Conservation (phyloP, 495 filamentous ascomycete genomes). For the Trichoderma orchidacearum region DNA sequence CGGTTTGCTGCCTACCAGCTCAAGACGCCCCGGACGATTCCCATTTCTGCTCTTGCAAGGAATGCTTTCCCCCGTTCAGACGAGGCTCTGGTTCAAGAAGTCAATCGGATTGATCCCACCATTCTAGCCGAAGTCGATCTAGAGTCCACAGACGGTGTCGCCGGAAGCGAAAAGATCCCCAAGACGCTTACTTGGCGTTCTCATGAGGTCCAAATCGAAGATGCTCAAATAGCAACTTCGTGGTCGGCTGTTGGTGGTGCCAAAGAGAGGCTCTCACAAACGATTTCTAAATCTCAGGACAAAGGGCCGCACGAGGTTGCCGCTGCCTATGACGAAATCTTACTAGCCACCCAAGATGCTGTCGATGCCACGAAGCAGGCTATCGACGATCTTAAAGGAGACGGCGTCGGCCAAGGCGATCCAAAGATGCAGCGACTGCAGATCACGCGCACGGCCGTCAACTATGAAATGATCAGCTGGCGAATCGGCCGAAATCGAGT, state of each 20-base stretch:
- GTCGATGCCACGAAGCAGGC: constrained; percentile 85
- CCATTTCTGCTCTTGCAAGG: constrained; percentile 62
- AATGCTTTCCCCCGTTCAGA: constrained; percentile 57
- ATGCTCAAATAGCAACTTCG: constrained; percentile 78
- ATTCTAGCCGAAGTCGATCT: constrained; percentile 47
- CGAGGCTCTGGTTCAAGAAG: constrained; percentile 42
- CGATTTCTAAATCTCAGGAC: constrained; percentile 34
- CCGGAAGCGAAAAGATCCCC: constrained; percentile 45
- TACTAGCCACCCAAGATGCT: constrained; percentile 84
- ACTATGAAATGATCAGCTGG: constrained; percentile 89
- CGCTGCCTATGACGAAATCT: constrained; percentile 80
- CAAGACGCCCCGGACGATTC: constrained; percentile 69
- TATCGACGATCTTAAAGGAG: constrained; percentile 74
- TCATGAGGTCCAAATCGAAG: constrained; percentile 75
- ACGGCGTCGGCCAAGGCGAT: constrained; percentile 77
- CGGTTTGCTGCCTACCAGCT: constrained; percentile 88
- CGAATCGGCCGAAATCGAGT: constrained; percentile 85
- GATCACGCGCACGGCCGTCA: constrained; percentile 82
- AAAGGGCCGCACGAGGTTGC: constrained; percentile 29
- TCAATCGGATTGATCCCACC: constrained; percentile 61
- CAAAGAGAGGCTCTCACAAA: constrained; percentile 40
- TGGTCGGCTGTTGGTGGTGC: constrained; percentile 43
- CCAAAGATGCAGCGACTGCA: constrained; percentile 83
- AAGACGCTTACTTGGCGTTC: constrained; percentile 79
- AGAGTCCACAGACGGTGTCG: constrained; percentile 16